Conservation (phyloP, 805 yeast species). For the Isabelozyma heimii region DNA sequence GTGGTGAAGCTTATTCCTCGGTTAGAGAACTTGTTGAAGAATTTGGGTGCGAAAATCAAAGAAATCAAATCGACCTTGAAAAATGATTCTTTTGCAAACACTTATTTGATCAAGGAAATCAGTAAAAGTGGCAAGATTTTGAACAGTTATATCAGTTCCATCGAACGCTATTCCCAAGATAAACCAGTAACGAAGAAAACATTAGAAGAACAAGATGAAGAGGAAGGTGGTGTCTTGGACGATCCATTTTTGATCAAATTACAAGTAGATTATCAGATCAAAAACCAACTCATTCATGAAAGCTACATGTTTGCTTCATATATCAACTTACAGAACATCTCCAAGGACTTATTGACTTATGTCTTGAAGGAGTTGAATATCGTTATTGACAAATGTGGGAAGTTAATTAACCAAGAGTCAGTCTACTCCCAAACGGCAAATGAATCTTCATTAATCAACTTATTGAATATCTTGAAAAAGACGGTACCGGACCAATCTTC, state of each 20-base stretch:
- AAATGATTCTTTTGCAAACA: slow-evolving; percentile 41
- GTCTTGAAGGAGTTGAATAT: slow-evolving; percentile 35
- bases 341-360: slow-evolving; percentile 35
- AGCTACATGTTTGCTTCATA: slow-evolving; percentile 42
- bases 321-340: slow-evolving; percentile 39
- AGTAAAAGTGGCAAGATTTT: slow-evolving; percentile 59
- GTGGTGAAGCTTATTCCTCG: slow-evolving; percentile 31
- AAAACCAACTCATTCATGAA: slow-evolving; percentile 39
- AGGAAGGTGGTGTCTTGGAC: slow-evolving; percentile 24
- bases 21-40: slow-evolving; percentile 32
- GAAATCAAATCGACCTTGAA: slow-evolving; percentile 39
- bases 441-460: slow-evolving; percentile 12
- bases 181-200: slow-evolving; percentile 31
- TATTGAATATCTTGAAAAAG: slow-evolving; percentile 21
- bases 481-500: slow-evolving; percentile 19
- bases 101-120: slow-evolving; percentile 39
- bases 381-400: slow-evolving; percentile 32
- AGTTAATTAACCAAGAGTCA: slow-evolving; percentile 20
- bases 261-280: slow-evolving; percentile 37
- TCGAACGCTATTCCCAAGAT: slow-evolving; percentile 35
- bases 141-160: slow-evolving; percentile 25
- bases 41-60: slow-evolving; percentile 36
- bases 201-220: slow-evolving; percentile 18
- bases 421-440: slow-evolving; percentile 7
- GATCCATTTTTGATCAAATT: slow-evolving; percentile 43